Conservation (phyloP, 2,329 filamentous ascomycete genomes). For the Grosmannia serpens region DNA sequence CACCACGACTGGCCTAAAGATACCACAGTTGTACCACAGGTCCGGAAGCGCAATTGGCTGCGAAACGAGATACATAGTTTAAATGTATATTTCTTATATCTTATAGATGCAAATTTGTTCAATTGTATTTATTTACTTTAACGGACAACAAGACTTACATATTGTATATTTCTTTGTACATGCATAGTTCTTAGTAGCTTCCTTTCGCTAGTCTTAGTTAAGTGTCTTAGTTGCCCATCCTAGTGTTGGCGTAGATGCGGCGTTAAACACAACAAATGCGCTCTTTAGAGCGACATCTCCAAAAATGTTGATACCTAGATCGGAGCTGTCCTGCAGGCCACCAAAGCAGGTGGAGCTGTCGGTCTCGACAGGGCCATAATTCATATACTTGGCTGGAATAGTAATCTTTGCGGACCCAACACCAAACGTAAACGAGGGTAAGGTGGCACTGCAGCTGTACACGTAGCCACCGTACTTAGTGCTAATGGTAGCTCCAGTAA, state of each 20-base stretch:
- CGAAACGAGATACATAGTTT: no score
- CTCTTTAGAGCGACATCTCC: constrained; percentile 21
- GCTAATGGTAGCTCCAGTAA: constrained; percentile 24
- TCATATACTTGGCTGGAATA: constrained; percentile 23
- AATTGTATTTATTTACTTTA: no score
- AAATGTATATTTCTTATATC: no score
- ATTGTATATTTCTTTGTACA: no score
- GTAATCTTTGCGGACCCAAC: constrained; percentile 21
- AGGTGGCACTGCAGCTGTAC: constrained; percentile 21
- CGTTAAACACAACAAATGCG: constrained; percentile 21
- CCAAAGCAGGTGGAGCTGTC: constrained; percentile 26
- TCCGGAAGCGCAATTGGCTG: no score
- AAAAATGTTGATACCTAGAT: constrained; percentile 18
- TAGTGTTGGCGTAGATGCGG: constrained; percentile 19
- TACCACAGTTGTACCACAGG: not conserved
- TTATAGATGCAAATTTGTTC: no score
- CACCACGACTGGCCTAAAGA: not conserved
- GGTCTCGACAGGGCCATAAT: constrained; percentile 17
- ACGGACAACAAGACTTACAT: no score
- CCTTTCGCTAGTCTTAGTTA: no score
- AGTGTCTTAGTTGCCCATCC: constrained; percentile 14
- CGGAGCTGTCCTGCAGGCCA: constrained; percentile 19
- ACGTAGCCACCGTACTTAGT: constrained; percentile 22
- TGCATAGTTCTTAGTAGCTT: no score
- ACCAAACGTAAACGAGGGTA: constrained; percentile 25